phyloP scores from a whole-genome alignment of 140 eudicot genomes.

The Bidens hawaiensis region DNA sequence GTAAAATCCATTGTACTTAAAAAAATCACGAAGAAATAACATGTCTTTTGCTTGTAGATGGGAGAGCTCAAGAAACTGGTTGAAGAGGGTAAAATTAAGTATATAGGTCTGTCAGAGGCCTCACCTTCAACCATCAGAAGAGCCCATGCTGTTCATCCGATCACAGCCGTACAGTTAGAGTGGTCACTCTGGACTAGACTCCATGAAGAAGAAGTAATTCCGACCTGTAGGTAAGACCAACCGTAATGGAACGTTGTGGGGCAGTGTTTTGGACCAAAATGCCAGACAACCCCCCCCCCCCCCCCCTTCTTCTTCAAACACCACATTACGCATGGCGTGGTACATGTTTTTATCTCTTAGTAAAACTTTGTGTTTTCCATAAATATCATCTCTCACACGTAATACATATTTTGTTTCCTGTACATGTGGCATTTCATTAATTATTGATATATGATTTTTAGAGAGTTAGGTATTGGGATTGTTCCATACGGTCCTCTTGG shows the following conservation, averaged over 20 bases:
- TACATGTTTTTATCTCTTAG: too few relatives aligned
- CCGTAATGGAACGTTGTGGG: too few relatives aligned
- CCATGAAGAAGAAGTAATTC: conserved; percentile 31
- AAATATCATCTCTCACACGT: background rate
- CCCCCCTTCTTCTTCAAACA: too few relatives aligned
- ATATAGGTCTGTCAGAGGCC: conserved; percentile 45
- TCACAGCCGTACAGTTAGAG: conserved; percentile 41
- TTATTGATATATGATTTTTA: conserved; percentile 9
- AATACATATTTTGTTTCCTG: background rate
- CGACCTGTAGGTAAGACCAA: conserved; percentile 48
- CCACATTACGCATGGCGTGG: too few relatives aligned
- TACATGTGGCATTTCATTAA: too few relatives aligned
- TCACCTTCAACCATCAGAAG: conserved; percentile 51
- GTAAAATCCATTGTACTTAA: background rate
- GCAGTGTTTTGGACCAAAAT: too few relatives aligned
- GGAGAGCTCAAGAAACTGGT: conserved; percentile 39
- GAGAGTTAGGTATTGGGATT: conserved; percentile 67
- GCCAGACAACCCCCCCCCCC: too few relatives aligned
- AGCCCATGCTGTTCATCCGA: conserved; percentile 53
- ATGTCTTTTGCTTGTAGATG: conserved; percentile 19
- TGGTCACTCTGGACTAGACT: conserved; percentile 45
- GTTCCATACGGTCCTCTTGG: conserved; percentile 67
- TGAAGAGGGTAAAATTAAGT: conserved; percentile 44
- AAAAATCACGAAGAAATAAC: background rate
- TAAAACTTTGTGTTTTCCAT: too few relatives aligned